Evolutionary conservation across 495 filamentous ascomycete species (phyloP), one percentile per base, ranked within the genome.

Genomic region (Parathielavia hyrcaniae): DNA sequence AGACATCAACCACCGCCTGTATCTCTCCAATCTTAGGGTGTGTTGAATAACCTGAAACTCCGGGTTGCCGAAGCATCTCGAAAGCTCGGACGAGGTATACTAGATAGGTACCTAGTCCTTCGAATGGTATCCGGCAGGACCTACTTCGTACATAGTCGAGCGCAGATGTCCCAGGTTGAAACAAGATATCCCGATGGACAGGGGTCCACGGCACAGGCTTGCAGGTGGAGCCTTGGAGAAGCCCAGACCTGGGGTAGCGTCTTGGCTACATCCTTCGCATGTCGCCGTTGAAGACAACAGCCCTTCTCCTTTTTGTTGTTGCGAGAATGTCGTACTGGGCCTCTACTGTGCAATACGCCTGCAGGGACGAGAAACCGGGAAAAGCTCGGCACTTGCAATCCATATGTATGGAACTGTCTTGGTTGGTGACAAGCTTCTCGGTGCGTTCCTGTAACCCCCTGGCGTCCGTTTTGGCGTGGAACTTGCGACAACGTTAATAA

Each of bases 371-470:
- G 26, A 45, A 54, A 19, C 51, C 8, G 6, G 51, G 32, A 14
- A 23, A 20, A 23, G 50, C 22, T 53, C 50, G 52, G 40, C 52
- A 55, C 38, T 26, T 8, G 43, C 4, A 16, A 47, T 23, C 41
- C 36, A 40, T 16, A 44, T 35, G 20, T 46, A n/a, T 10, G 16
- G 40, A 22, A 43, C 17, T 30, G 26, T 30, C 19, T 44, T 2
- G 23, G 32, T 45, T 4, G 40, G 14, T 45, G 17, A 10, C 40
- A 53, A 48, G 23, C 26, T 34, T 14, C 44, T 20, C 40, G 34
- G 10, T 48, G 40, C 35, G 40, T 32, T 35, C 38, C 57, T 63
- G 58, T 61, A 63, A 67, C 65, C 20, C 23, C 45, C 55, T 55
- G 47, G 49, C 47, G 36, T 36, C 34, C 41, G 23, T 56, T 22